Percentiles rank a stretch among this genome's conserved stretches.
phyloP scores from a whole-genome alignment of 208 protist genomes.

The Leishmania tarentolae region DNA sequence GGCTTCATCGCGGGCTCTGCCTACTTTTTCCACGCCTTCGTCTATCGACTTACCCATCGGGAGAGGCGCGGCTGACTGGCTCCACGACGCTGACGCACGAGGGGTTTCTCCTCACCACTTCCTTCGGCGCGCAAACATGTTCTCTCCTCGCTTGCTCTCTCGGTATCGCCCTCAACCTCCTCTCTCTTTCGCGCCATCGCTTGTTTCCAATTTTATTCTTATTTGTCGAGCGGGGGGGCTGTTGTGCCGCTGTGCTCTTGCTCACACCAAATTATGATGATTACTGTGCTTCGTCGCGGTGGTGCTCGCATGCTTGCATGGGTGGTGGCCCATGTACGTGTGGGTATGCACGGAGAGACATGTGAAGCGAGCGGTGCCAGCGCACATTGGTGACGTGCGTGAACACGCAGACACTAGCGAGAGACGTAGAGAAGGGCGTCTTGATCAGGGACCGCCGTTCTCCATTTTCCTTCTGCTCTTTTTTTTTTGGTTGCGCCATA shows the following conservation, averaged over 20 bases:
- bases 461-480: neutral
- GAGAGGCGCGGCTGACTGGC: neutral
- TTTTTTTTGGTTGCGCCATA: neutral
- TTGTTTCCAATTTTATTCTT: neutral
- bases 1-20: neutral
- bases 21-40: neutral
- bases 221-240: neutral
- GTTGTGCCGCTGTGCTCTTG: neutral
- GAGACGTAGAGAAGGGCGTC: neutral
- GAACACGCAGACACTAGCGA: neutral
- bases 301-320: neutral
- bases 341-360: neutral
- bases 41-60: neutral
- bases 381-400: neutral
- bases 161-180: neutral
- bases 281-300: too few species aligned
- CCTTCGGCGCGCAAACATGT: neutral
- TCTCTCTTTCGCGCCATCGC: neutral
- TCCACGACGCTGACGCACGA: neutral
- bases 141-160: neutral
- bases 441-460: neutral
- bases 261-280: neutral
- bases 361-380: neutral
- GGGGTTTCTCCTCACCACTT: neutral
- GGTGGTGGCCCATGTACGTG: neutral